Evolutionary conservation across 805 yeast genomes (phyloP), one percentile per base, ranked within the genome.

Genomic region (Pichia rugopelliculosa): DNA sequence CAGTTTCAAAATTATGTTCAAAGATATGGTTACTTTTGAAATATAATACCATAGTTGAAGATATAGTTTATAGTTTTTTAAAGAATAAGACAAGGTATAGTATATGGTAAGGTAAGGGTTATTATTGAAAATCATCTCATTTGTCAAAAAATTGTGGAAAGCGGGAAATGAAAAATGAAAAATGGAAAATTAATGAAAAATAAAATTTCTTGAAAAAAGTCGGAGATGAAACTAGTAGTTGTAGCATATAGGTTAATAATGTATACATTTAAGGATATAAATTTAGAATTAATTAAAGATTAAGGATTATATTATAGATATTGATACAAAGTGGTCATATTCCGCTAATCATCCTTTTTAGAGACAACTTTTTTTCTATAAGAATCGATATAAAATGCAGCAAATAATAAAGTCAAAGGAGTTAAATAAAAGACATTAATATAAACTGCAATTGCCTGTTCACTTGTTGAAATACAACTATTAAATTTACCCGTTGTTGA

Each of bases 391-490:
- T 79, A 82, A 58, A 82, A 82, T 15, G 80, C 78, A 37, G 75
- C 83, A 62, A 82, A 82, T 52, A 82, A 69, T 42, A 75, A 70
- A 15, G 88, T 82, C 66, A 82, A 71, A 2, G 89, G 89, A 10
- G 85, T 66, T 62, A 83, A 74, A 59, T 82, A 83, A 20, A 71
- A 64, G 36, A 83, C 85, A 57, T 80, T 83, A 58, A 82, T 71
- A 56, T 73, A 67, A 24, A 83, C 59, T 1, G 87, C 84, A 57
- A 81, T 69, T 1, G 84, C 78, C 61, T 81, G 79, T 52, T 80
- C 84, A 15, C 81, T 67, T 45, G 77, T 69, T 20, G 70, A 63
- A 49, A 83, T 74, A 61, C 89, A 83, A 51, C 70, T 61, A 41
- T 67, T 65, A 57, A 69, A 72, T 15, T 53, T 54, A 18, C 69